Evolutionary conservation across 2,329 filamentous ascomycete species (phyloP).

Genomic region (Beauveria brongniartii): DNA sequence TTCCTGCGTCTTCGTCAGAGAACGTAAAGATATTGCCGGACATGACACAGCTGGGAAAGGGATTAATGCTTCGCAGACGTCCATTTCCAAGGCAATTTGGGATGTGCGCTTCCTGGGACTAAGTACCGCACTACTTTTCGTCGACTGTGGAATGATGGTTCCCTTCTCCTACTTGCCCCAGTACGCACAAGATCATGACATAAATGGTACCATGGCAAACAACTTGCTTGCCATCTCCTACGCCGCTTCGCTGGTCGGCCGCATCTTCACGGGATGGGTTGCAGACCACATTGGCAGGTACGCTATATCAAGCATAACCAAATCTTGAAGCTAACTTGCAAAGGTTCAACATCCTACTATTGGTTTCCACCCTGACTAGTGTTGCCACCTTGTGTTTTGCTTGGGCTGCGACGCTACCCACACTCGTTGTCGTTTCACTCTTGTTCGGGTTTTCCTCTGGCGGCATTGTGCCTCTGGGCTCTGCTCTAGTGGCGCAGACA

Average conservation of each 20-base stretch:
- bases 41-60: constrained; percentile 14
- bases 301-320: neutral
- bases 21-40: constrained; percentile 14
- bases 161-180: constrained; percentile 32
- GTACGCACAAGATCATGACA: constrained; percentile 40
- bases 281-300: constrained; percentile 41
- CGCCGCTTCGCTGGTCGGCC: constrained; percentile 44
- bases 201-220: constrained; percentile 44
- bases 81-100: constrained; percentile 20
- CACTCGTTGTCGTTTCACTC: constrained; percentile 18
- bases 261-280: constrained; percentile 42
- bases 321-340: neutral
- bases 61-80: constrained; percentile 10
- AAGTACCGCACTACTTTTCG: constrained; percentile 18
- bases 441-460: constrained; percentile 24
- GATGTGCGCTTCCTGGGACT: constrained; percentile 19
- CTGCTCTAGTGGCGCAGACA: constrained; percentile 24
- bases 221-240: constrained; percentile 57
- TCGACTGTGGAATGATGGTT: constrained; percentile 22
- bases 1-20: constrained; percentile 22
- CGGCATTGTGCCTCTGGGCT: constrained; percentile 26
- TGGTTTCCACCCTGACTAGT: constrained; percentile 17
- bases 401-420: constrained; percentile 14
- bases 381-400: constrained; percentile 25
- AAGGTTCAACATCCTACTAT: constrained; percentile 33